Base-by-base conservation (phyloP, 2,329 filamentous ascomycete genomes). In the Salinomyces thailandicus region DNA sequence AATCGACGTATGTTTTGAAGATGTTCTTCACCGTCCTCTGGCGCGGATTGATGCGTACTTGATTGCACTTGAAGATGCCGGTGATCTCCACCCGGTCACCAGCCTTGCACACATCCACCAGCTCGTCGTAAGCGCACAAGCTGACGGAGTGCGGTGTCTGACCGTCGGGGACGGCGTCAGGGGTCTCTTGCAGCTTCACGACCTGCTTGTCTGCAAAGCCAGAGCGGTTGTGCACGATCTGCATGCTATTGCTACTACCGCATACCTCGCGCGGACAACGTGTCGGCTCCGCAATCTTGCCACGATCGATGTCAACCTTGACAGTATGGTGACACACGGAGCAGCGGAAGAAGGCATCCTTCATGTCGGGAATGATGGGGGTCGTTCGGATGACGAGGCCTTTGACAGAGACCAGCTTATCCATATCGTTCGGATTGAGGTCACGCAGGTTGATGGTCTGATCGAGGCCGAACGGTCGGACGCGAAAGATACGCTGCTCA, bases 321-420 rank as follows among this genome's bases (percentile, higher is more conserved):
- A 93, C 77, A 3, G 84, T 89, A 62, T 95, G 85, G 53, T 86
- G 85, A 63, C 91, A 98, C 17, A 89, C 77, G 40, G 85, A 84
- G 64, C 91, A 98, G 45, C 85, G 82, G 75, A 98, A 98, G 65
- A 94, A 95, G 0, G 91, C 91, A 57, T 94, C 85, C 64, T 93
- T 95, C 93, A 98, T 98, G 53, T 98, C 91, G 0, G 91, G 91
- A 46, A 98, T 96, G 47, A 98, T 84, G 1, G 91, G 86, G 0
- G 91, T 96, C 3, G 91, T 83, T 44, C 91, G 79, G 53, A 98
- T 98, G 42, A 98, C 91, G 12, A 98, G 71, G 31, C 91, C 91
- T 63, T 96, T 98, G 62, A 98, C 80, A 47, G 81, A 85, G 47
- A 98, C 81, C 47, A 98, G 74, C 56, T 93, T 93, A 62, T 98